Evolutionary conservation across 345 rosid genomes (phyloP), one percentile per base, ranked within the genome.

Genomic region (Eucalyptus cloeziana): DNA sequence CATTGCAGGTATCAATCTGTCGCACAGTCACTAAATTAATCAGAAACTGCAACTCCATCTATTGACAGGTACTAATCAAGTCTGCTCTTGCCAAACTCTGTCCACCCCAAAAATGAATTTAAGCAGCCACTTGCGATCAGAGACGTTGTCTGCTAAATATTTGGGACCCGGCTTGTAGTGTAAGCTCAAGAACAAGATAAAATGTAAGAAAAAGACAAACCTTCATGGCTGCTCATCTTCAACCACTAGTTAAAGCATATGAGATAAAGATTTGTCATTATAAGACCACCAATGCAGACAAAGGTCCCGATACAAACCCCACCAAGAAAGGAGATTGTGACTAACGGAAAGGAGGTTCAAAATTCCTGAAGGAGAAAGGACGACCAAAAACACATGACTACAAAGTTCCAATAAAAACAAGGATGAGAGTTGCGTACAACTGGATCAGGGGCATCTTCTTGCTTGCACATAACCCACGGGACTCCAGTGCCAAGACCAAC

Each of bases 401-500:
- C 87, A 19, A 87, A 40, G 21, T 40, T 62, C 40, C 33, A 87
- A 40, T 87, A 4, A 87, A 50, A 27, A 60, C 49, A 86, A 12
- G 4, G 47, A 44, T 60, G 76, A 62, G 88, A 87, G 83, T 87
- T 49, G 52, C 86, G 90, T 94, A 97, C 99, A 87, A 98, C 91
- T 86, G 99, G 97, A 87, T 91, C 95, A 69, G 99, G 99, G 88
- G 97, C 99, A 92, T 98, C 97, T 8, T 97, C 99, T 96, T 98
- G 99, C 93, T 98, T 98, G 96, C 99, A 97, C 99, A 98, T 98
- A 92, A 98, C 90, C 99, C 99, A 98, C 76, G 99, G 99, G 89
- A 98, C 99, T 43, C 99, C 98, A 11, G 99, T 97, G 17, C 90
- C 88, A 13, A 97, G 98, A 86, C 97, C 96, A 62, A 97, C 95